Evolutionary conservation across 805 yeast species (phyloP).

Genomic region (Zygosaccharomyces gambellarensis): DNA sequence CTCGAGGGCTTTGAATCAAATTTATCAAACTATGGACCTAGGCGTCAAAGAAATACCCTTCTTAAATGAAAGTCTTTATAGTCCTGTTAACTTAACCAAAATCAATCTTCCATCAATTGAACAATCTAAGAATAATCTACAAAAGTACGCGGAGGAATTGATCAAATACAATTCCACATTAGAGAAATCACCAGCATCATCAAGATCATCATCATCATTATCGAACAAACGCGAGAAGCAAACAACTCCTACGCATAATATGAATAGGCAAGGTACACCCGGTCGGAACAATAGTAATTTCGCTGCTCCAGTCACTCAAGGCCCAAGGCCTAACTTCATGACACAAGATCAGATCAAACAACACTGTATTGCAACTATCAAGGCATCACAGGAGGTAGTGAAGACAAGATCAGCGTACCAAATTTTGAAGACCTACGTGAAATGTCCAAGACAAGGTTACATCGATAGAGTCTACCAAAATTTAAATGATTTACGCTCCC

Average conservation of each 20-base stretch:
- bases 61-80: constrained; percentile 18
- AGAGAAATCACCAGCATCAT: background rate
- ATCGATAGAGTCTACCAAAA: constrained; percentile 26
- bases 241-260: background rate
- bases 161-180: constrained; percentile 7
- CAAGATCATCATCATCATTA: background rate
- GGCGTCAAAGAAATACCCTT: constrained; percentile 17
- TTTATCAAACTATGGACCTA: constrained; percentile 5
- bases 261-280: background rate
- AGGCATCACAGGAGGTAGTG: constrained; percentile 25
- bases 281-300: background rate
- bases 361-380: constrained; percentile 28
- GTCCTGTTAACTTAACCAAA: constrained; percentile 10
- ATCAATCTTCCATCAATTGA: constrained; percentile 20
- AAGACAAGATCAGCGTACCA: constrained; percentile 30
- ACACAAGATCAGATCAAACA: constrained; percentile 31
- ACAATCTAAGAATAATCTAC: constrained; percentile 12
- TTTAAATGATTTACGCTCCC: constrained; percentile 30
- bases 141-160: constrained; percentile 11
- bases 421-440: constrained; percentile 32
- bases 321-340: constrained; percentile 18
- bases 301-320: background rate
- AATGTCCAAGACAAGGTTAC: constrained; percentile 31
- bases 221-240: background rate
- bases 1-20: constrained; percentile 4